These are phyloP conservation scores for Rossbeevera mucosa DNA, from an alignment of 768 basidiomycete species.

Conservation along the genomic window DNA sequence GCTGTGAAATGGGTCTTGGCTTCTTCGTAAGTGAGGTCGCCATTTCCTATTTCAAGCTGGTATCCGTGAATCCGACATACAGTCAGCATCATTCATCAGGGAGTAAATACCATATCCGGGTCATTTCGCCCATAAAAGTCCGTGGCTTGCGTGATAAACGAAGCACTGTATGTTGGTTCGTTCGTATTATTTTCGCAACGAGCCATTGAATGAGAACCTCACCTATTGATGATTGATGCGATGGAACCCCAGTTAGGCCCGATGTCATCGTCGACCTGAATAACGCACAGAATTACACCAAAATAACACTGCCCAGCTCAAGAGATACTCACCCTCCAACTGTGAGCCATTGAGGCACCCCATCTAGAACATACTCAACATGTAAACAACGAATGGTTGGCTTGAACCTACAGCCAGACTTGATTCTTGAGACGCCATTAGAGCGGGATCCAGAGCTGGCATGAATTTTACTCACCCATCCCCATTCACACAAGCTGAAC, in stretches of 20 bases:
- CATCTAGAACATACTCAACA: conserved; percentile 26
- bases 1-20: conserved; percentile 66
- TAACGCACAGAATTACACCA: neutral
- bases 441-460: neutral
- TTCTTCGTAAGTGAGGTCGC: conserved; percentile 56
- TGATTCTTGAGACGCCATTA: conserved; percentile 40
- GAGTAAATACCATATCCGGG: conserved; percentile 51
- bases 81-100: neutral
- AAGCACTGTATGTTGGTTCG: conserved; percentile 40
- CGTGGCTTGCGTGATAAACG: conserved; percentile 57
- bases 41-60: conserved; percentile 62
- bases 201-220: conserved; percentile 4
- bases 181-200: neutral
- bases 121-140: conserved; percentile 65
- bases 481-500: conserved; percentile 66
- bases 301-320: neutral
- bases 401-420: conserved; percentile 55
- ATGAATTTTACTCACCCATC: conserved; percentile 40
- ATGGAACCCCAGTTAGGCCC: conserved; percentile 48
- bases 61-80: neutral
- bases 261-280: conserved; percentile 19
- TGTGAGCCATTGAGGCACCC: conserved; percentile 32
- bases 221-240: conserved; percentile 53
- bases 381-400: conserved; percentile 13
- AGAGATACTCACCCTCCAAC: conserved; percentile 40